Evolutionary conservation across 352 stramenopile genomes (phyloP).

Genomic region (Phytophthora citrophthora): DNA sequence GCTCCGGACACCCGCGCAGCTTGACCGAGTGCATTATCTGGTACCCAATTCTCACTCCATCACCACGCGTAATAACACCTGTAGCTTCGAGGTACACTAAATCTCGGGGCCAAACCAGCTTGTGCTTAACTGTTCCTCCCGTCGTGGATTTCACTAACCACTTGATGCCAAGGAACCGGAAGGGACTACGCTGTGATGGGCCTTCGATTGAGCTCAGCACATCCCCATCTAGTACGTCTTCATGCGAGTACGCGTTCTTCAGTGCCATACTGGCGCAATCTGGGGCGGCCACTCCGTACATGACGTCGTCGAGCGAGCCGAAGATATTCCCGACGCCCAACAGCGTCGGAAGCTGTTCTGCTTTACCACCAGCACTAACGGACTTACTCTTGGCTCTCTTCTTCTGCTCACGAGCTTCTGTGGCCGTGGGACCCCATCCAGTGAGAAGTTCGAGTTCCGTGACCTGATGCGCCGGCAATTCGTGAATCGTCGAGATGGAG

Average conservation of each 20-base stretch:
- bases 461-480: constrained; percentile 30
- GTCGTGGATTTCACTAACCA: constrained; percentile 64
- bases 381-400: constrained; percentile 31
- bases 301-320: constrained; percentile 60
- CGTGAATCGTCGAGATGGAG: constrained; percentile 23
- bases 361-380: background rate
- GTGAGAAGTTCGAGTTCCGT: constrained; percentile 41
- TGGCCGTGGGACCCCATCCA: constrained; percentile 43
- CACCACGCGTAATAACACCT: constrained; percentile 54
- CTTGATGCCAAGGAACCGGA: constrained; percentile 73
- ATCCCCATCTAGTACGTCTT: constrained; percentile 62
- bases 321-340: constrained; percentile 52
- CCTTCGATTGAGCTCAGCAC: constrained; percentile 65
- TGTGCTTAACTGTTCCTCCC: constrained; percentile 44
- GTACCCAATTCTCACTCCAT: constrained; percentile 68
- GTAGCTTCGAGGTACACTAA: constrained; percentile 75
- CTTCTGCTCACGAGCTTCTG: constrained; percentile 33
- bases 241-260: constrained; percentile 48
- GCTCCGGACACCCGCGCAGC: constrained; percentile 43
- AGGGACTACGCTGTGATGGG: constrained; percentile 61
- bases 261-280: constrained; percentile 67
- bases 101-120: constrained; percentile 49
- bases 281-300: constrained; percentile 60
- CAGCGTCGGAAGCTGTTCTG: constrained; percentile 36
- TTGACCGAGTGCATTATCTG: constrained; percentile 71